Evolutionary conservation across 306 rosid genomes (phyloP).

Genomic region (Fagus crenata): DNA sequence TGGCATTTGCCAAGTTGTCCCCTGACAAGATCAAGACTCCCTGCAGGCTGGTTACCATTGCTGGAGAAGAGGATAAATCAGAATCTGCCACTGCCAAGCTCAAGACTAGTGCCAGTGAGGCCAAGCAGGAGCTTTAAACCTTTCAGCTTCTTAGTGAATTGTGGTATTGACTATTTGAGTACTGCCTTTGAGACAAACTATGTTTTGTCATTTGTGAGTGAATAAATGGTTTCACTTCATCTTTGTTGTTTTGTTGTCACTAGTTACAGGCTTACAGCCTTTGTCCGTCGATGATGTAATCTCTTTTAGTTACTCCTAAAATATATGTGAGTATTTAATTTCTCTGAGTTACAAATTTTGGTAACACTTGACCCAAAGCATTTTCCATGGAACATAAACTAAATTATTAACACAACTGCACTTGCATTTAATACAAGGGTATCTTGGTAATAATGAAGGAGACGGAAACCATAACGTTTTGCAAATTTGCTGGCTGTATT

Average conservation of each 20-base stretch:
- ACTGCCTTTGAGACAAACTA: no score
- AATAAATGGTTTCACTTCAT: constrained; percentile 25
- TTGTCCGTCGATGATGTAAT: not conserved
- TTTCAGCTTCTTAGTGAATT: not conserved
- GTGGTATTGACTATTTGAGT: no score
- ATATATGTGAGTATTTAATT: no score
- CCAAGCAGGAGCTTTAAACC: constrained; percentile 54
- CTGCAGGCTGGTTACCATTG: constrained; percentile 43
- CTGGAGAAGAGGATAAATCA: constrained; percentile 15
- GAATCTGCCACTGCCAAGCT: constrained; percentile 21
- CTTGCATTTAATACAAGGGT: no score
- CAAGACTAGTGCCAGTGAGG: constrained; percentile 1
- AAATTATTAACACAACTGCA: no score
- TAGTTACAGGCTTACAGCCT: not conserved
- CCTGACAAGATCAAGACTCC: constrained; percentile 56
- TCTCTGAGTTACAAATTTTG: no score
- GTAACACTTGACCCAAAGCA: no score
- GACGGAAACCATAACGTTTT: no score
- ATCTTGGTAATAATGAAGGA: no score
- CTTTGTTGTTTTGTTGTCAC: not conserved
- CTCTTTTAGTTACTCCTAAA: not conserved
- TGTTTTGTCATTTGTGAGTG: not conserved
- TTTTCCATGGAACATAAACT: no score
- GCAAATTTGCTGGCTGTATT: no score
- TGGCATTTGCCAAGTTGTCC: constrained; percentile 51